phyloP scores from a whole-genome alignment of 2,329 filamentous ascomycete species.

The Hymenoscyphus scutula region DNA sequence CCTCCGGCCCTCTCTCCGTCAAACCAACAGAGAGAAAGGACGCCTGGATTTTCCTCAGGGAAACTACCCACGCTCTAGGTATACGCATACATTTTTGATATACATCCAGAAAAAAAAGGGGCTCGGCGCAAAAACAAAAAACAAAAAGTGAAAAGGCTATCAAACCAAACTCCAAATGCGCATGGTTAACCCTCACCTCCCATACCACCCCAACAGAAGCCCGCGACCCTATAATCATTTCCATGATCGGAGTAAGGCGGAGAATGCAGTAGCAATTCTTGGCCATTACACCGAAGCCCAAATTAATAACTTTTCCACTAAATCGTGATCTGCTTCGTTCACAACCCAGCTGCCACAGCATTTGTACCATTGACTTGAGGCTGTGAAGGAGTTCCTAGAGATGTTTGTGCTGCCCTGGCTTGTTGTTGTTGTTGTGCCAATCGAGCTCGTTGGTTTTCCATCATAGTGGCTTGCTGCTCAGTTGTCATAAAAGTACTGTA shows the following conservation, averaged over 20 bases:
- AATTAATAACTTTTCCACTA: background rate
- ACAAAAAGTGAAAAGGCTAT: background rate
- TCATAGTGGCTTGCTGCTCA: constrained; percentile 37
- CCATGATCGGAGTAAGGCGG: background rate
- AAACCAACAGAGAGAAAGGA: background rate
- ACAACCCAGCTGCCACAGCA: constrained; percentile 25
- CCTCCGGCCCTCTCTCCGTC: background rate
- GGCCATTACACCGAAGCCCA: background rate
- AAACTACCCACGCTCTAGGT: background rate
- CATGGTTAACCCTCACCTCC: background rate
- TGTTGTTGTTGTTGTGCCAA: constrained; percentile 32
- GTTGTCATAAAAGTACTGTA: constrained; percentile 35
- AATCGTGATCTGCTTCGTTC: background rate
- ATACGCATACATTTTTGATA: constrained; percentile 6
- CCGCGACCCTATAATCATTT: background rate
- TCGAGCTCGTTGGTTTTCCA: constrained; percentile 39
- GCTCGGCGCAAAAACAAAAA: background rate
- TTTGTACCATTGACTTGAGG: constrained; percentile 29
- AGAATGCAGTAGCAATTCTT: background rate
- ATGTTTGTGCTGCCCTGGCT: constrained; percentile 32
- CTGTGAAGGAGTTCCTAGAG: constrained; percentile 27
- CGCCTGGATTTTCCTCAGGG: background rate
- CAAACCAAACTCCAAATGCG: constrained; percentile 1
- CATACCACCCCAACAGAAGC: background rate
- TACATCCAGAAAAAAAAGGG: background rate